phyloP scores from a whole-genome alignment of 805 yeast genomes.

The Cyberlindnera maclurae region DNA sequence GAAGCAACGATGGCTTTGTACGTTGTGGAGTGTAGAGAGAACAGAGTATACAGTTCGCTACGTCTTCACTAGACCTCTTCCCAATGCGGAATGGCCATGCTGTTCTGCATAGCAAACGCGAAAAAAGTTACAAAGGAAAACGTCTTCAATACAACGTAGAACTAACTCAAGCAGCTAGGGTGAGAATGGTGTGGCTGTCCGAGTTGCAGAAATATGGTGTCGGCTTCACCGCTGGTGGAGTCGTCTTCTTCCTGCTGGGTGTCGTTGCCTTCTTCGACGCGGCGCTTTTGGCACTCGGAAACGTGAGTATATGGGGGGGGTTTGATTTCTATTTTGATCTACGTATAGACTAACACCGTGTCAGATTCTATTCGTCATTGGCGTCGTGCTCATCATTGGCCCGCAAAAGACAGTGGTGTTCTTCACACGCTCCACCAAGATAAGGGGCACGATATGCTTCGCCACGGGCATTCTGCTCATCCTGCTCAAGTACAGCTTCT shows the following conservation, averaged over 20 bases:
- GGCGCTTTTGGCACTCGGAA: slow-evolving; percentile 84
- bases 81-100: too few relatives aligned
- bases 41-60: too few relatives aligned
- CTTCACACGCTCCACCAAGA: slow-evolving; percentile 79
- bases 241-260: slow-evolving; percentile 66
- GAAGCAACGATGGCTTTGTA: too few relatives aligned
- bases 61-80: too few relatives aligned
- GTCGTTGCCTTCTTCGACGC: slow-evolving; percentile 82
- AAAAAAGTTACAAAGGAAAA: not conserved
- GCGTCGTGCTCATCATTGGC: slow-evolving; percentile 81
- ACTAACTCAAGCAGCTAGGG: not conserved
- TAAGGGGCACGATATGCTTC: slow-evolving; percentile 82
- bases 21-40: too few relatives aligned
- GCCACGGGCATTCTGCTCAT: slow-evolving; percentile 69
- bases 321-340: too few relatives aligned
- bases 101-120: too few relatives aligned
- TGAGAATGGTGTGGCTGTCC: slow-evolving; percentile 13
- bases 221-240: slow-evolving; percentile 80
- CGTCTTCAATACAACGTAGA: not conserved
- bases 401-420: slow-evolving; percentile 74
- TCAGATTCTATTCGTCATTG: slow-evolving; percentile 37
- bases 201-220: slow-evolving; percentile 59
- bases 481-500: slow-evolving; percentile 64
- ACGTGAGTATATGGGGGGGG: slow-evolving; percentile 66
- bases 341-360: not conserved